phyloP scores from a whole-genome alignment of 2,329 filamentous ascomycete genomes.

The Penicillium thymicola region DNA sequence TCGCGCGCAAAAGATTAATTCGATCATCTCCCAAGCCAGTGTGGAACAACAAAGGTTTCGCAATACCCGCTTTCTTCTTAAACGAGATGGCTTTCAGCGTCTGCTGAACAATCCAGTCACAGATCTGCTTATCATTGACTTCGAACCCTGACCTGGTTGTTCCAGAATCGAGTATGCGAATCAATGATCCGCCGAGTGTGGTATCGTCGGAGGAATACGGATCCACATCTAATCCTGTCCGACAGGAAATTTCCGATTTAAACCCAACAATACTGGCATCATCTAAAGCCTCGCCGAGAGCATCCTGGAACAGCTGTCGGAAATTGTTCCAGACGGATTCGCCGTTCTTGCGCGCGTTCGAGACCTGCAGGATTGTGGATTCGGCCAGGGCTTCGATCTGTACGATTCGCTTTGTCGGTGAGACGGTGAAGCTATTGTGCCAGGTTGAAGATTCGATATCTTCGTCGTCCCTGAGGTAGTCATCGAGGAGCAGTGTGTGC shows the following conservation, averaged over 20 bases:
- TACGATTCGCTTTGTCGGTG: slow-evolving; percentile 68
- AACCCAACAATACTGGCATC: slow-evolving; percentile 72
- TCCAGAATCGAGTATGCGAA: slow-evolving; percentile 26
- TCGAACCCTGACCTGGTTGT: slow-evolving; percentile 28
- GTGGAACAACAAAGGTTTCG: slow-evolving; percentile 79
- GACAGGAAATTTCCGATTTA: slow-evolving; percentile 80
- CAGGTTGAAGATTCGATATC: slow-evolving; percentile 58
- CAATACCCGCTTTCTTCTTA: slow-evolving; percentile 40
- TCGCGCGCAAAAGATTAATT: slow-evolving; percentile 65
- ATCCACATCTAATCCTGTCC: slow-evolving; percentile 67
- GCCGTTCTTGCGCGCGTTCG: slow-evolving; percentile 34
- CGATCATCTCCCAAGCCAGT: slow-evolving; percentile 80
- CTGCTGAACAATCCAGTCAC: slow-evolving; percentile 65
- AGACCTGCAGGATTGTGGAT: slow-evolving; percentile 54
- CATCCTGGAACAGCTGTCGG: slow-evolving; percentile 27
- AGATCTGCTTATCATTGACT: slow-evolving; percentile 62
- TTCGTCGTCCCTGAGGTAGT: slow-evolving; percentile 59
- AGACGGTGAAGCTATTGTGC: slow-evolving; percentile 64
- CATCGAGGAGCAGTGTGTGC: slow-evolving; percentile 73
- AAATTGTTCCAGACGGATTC: slow-evolving; percentile 27
- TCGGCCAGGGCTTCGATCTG: slow-evolving; percentile 72
- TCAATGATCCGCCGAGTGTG: slow-evolving; percentile 27
- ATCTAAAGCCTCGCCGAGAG: slow-evolving; percentile 56
- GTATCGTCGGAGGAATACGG: slow-evolving; percentile 46
- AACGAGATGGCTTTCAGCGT: slow-evolving; percentile 56